Evolutionary conservation across 1,284 basidiomycete genomes (phyloP).

Genomic region (Cutaneotrichosporon sp.): DNA sequence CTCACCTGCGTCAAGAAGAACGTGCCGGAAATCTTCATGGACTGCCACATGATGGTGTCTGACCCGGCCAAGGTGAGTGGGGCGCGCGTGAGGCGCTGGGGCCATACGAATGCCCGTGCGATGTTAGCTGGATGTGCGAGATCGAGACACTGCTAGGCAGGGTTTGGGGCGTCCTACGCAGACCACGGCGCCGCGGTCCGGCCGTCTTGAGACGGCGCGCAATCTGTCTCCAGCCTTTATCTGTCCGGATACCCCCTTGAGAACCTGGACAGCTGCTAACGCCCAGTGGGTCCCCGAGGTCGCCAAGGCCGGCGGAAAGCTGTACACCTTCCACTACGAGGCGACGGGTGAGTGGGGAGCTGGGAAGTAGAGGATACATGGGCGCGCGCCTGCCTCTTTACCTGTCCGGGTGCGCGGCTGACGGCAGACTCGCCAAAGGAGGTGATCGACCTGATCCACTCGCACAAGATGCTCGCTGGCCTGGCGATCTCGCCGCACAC

Average conservation of each 20-base stretch:
- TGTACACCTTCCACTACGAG: slow-evolving; percentile 97
- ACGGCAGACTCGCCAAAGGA: slow-evolving; percentile 50
- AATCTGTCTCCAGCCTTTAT: no score
- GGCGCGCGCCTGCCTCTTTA: background rate
- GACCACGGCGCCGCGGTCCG: no score
- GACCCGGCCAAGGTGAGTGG: slow-evolving; percentile 73
- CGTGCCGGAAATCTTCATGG: slow-evolving; percentile 96
- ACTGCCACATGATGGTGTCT: slow-evolving; percentile 99
- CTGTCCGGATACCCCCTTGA: background rate
- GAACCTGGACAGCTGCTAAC: background rate
- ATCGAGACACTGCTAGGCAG: no score
- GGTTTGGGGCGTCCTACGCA: no score
- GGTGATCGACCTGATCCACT: slow-evolving; percentile 70
- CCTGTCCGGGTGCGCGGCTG: slow-evolving; percentile 4
- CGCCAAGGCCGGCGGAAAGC: slow-evolving; percentile 85
- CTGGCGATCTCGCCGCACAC: slow-evolving; percentile 93
- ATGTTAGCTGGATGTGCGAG: background rate
- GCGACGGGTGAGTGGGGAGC: slow-evolving; percentile 67
- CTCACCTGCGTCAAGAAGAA: slow-evolving; percentile 81
- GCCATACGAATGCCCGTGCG: no score
- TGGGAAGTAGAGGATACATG: no score
- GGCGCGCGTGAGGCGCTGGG: background rate
- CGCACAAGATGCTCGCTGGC: slow-evolving; percentile 71
- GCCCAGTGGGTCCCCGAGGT: slow-evolving; percentile 91
- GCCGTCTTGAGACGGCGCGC: no score